Percentiles rank a stretch among this genome's conserved stretches.
Conservation (phyloP, 441 rosid species). For the Syzygium syzygioides region DNA sequence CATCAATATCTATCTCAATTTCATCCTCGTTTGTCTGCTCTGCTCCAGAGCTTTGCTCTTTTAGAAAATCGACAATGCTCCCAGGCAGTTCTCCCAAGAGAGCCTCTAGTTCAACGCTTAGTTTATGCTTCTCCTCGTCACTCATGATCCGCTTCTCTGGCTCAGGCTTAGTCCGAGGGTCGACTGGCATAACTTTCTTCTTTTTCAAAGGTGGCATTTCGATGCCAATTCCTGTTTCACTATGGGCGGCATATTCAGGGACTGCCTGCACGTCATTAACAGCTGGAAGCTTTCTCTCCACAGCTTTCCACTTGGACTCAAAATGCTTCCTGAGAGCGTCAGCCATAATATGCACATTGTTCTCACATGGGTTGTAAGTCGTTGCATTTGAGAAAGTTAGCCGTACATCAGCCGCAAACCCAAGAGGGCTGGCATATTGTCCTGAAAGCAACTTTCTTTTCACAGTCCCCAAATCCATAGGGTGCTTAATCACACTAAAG, state of each 20-base stretch:
- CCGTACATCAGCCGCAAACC: slow-evolving; percentile 72
- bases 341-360: slow-evolving; percentile 74
- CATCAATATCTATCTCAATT: too few species aligned
- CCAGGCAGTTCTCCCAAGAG: too few species aligned
- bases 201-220: too few species aligned
- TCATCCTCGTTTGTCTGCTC: too few species aligned
- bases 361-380: slow-evolving; percentile 83
- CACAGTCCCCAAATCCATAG: slow-evolving; percentile 92
- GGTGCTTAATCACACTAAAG: slow-evolving; percentile 64
- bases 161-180: slow-evolving; percentile 26
- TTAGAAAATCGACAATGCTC: too few species aligned
- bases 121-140: slow-evolving; percentile 49
- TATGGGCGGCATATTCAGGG: too few species aligned
- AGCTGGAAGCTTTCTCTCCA: too few species aligned
- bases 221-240: too few species aligned
- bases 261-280: too few species aligned
- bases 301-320: slow-evolving; percentile 71
- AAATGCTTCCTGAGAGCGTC: slow-evolving; percentile 50
- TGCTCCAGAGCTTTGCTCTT: too few species aligned
- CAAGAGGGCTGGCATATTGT: slow-evolving; percentile 53
- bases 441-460: slow-evolving; percentile 47
- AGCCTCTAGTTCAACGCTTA: slow-evolving; percentile 61
- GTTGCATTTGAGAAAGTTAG: slow-evolving; percentile 78
- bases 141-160: slow-evolving; percentile 49
- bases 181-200: slow-evolving; percentile 28